Percentiles rank a stretch among this genome's conserved stretches.
Evolutionary conservation across 2,329 filamentous ascomycete genomes (phyloP).

Genomic region (Elsinoe batatas): DNA sequence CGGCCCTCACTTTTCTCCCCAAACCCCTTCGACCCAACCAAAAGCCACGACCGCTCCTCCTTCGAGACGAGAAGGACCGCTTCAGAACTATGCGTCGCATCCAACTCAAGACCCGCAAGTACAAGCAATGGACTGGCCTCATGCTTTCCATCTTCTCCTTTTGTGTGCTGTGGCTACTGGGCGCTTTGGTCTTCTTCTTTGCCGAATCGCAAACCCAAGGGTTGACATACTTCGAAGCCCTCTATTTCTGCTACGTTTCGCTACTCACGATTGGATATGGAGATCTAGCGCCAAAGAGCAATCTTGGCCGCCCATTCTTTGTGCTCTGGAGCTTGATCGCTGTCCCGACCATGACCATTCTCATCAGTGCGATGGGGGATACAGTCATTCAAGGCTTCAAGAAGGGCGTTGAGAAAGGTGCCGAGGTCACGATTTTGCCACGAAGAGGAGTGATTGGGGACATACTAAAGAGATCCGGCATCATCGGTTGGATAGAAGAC

Average conservation of each 20-base stretch:
- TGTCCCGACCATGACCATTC: constrained; percentile 76
- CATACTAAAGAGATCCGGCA: constrained; percentile 39
- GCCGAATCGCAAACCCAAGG: constrained; percentile 45
- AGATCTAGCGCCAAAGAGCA: constrained; percentile 65
- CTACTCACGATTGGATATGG: constrained; percentile 84
- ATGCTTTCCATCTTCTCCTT: constrained; percentile 58
- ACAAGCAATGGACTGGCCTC: constrained; percentile 66
- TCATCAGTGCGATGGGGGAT: constrained; percentile 75
- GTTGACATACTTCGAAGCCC: constrained; percentile 65
- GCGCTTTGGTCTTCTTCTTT: constrained; percentile 64
- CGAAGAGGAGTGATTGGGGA: constrained; percentile 46
- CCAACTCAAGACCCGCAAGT: constrained; percentile 53
- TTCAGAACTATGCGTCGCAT: constrained; percentile 58
- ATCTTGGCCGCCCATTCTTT: constrained; percentile 73
- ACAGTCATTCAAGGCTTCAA: constrained; percentile 64
- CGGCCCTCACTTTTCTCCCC: constrained; percentile 14
- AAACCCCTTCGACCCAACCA: neutral
- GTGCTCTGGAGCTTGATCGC: constrained; percentile 87
- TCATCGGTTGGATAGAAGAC: constrained; percentile 30
- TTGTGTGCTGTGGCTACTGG: constrained; percentile 67
- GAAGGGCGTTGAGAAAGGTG: constrained; percentile 48
- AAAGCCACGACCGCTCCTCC: constrained; percentile 42
- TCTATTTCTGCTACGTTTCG: constrained; percentile 80
- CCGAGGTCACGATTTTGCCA: constrained; percentile 57
- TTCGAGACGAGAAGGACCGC: constrained; percentile 42